Conservation (phyloP, 495 filamentous ascomycete species). For the Aspergillus leporis region DNA sequence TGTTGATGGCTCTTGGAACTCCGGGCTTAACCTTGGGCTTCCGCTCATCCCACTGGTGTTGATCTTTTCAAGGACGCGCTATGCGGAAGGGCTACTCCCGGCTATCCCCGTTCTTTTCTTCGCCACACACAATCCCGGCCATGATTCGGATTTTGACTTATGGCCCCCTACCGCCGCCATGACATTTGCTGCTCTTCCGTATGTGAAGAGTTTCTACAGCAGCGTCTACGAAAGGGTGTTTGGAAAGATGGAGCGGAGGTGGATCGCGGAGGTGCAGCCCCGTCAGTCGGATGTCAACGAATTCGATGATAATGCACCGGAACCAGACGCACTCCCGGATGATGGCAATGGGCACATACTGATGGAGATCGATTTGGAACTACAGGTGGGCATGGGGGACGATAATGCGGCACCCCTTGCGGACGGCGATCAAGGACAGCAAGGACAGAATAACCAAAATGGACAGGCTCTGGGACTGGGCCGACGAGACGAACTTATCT, state of each 20-base stretch:
- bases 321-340: constrained; percentile 41
- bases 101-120: constrained; percentile 65
- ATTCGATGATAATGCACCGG: constrained; percentile 48
- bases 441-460: constrained; percentile 27
- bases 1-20: constrained; percentile 40
- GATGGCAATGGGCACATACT: constrained; percentile 40
- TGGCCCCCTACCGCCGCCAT: constrained; percentile 80
- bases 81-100: constrained; percentile 60
- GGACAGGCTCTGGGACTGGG: constrained; percentile 35
- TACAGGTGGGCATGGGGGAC: constrained; percentile 43
- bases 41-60: constrained; percentile 63
- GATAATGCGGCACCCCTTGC: constrained; percentile 27
- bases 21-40: constrained; percentile 52
- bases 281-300: constrained; percentile 49
- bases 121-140: constrained; percentile 46
- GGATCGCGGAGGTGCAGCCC: constrained; percentile 66
- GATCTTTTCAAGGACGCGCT: constrained; percentile 58
- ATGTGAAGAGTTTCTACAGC: constrained; percentile 66
- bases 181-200: constrained; percentile 67
- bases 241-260: constrained; percentile 60
- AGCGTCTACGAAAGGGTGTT: constrained; percentile 66
- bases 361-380: constrained; percentile 48
- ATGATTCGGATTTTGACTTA: constrained; percentile 44
- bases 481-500: constrained; percentile 48
- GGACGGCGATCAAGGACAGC: constrained; percentile 22